Evolutionary conservation across 441 rosid species (phyloP).

Genomic region (Hypseocharis bilobata): DNA sequence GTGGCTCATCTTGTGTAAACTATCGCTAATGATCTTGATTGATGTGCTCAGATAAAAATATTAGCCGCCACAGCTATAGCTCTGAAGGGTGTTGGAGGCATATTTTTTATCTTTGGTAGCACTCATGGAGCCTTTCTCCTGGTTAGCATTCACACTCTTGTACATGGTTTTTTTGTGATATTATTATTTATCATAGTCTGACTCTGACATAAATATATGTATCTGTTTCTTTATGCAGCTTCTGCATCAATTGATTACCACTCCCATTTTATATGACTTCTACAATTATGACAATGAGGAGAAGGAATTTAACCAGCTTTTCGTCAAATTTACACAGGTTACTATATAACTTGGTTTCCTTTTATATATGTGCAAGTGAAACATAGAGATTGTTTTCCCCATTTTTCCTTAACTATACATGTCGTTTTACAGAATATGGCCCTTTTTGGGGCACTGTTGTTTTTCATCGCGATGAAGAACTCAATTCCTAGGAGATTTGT

Average conservation of each 20-base stretch:
- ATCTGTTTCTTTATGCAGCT: constrained; percentile 22
- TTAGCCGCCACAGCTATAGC: constrained; percentile 24
- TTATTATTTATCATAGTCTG: too few species aligned
- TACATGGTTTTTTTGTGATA: too few species aligned
- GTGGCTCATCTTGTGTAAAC: too few species aligned
- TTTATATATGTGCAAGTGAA: not conserved
- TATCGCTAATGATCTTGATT: too few species aligned
- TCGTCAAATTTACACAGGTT: constrained; percentile 37
- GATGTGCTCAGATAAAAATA: constrained; percentile 25
- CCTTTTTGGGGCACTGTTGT: constrained; percentile 36
- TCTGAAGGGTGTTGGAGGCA: constrained; percentile 41
- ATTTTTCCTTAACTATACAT: not conserved
- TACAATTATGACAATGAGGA: constrained; percentile 31
- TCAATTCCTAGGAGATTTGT: constrained; percentile 33
- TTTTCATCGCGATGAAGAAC: constrained; percentile 41
- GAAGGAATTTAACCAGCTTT: constrained; percentile 24
- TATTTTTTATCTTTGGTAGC: constrained; percentile 39
- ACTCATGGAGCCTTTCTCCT: constrained; percentile 40
- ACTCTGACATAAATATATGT: not conserved
- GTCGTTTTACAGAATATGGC: constrained; percentile 35
- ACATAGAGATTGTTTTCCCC: not conserved
- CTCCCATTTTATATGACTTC: constrained; percentile 44
- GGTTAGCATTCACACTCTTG: constrained; percentile 25
- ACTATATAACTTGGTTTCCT: not conserved
- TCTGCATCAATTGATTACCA: constrained; percentile 25